Conservation (phyloP, 805 yeast genomes). For the Wickerhamiella hasegawae region DNA sequence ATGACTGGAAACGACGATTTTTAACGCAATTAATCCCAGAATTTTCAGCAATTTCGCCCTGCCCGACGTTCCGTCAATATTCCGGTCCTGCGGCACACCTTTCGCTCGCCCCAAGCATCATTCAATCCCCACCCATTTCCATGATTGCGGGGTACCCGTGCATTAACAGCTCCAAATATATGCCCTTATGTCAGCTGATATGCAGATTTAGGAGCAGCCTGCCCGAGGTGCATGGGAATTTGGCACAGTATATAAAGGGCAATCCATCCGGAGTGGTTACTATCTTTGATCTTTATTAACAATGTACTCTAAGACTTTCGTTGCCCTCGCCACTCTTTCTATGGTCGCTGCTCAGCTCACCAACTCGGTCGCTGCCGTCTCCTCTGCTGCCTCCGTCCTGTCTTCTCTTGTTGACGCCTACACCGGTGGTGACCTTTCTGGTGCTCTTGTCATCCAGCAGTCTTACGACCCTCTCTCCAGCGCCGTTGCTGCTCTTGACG, state of each 20-base stretch:
- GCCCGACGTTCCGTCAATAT: too few species aligned
- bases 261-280: background rate
- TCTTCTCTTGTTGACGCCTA: slow-evolving; percentile 7
- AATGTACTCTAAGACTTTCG: slow-evolving; percentile 12
- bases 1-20: too few species aligned
- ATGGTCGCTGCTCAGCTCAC: slow-evolving; percentile 9
- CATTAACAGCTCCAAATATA: too few species aligned
- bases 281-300: background rate
- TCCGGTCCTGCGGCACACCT: too few species aligned
- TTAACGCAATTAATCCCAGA: too few species aligned
- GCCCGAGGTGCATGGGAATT: slow-evolving; percentile 1
- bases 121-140: too few species aligned
- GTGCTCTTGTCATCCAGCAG: slow-evolving; percentile 16
- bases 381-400: slow-evolving; percentile 9
- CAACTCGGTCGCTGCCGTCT: slow-evolving; percentile 4
- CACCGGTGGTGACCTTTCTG: slow-evolving; percentile 12
- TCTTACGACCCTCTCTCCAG: slow-evolving; percentile 6
- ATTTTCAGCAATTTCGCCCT: too few species aligned
- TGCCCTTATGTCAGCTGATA: background rate
- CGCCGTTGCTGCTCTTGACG: slow-evolving; percentile 8
- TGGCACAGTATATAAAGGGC: background rate
- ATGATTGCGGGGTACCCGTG: too few species aligned
- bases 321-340: slow-evolving; percentile 12
- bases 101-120: too few species aligned
- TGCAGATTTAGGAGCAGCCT: background rate